A percentile compares a stretch with the other conserved stretches of the same genome.
Evolutionary conservation across 208 protist genomes (phyloP).

Genomic region (Phytomonas sp.): DNA sequence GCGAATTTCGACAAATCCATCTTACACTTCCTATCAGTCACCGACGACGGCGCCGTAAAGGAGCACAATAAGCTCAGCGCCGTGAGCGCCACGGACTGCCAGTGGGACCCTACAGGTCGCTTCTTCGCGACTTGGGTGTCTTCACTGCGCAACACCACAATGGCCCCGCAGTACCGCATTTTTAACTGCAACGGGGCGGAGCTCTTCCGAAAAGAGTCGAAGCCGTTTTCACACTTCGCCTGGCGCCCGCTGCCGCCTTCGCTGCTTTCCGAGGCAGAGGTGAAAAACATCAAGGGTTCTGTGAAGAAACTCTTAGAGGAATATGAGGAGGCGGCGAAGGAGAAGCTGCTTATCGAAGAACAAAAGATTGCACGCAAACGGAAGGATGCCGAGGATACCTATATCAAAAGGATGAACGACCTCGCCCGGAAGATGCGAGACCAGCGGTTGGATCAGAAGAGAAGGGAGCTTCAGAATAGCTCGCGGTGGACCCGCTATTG

Average conservation of each 20-base stretch:
- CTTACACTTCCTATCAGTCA: slow-evolving; percentile 74
- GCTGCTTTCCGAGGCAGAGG: slow-evolving; percentile 45
- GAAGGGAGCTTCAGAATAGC: slow-evolving; percentile 44
- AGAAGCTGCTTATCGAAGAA: slow-evolving; percentile 30
- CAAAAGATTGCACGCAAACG: slow-evolving; percentile 28
- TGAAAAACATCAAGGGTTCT: slow-evolving; percentile 37
- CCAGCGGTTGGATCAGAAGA: slow-evolving; percentile 36
- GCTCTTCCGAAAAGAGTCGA: slow-evolving; percentile 48
- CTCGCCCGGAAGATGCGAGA: slow-evolving; percentile 40
- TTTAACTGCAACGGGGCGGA: slow-evolving; percentile 73
- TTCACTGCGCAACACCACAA: slow-evolving; percentile 37
- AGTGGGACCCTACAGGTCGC: slow-evolving; percentile 88
- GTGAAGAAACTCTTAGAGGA: slow-evolving; percentile 52
- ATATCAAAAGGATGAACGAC: slow-evolving; percentile 68
- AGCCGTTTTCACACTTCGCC: slow-evolving; percentile 75
- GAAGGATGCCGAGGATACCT: slow-evolving; percentile 60
- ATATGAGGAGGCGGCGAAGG: slow-evolving; percentile 46
- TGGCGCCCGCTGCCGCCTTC: slow-evolving; percentile 83
- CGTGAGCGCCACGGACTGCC: slow-evolving; percentile 52
- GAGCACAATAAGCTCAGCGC: slow-evolving; percentile 54
- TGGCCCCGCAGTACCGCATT: slow-evolving; percentile 74
- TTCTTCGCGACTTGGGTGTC: slow-evolving; percentile 84
- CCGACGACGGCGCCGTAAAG: slow-evolving; percentile 51
- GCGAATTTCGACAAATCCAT: slow-evolving; percentile 80
- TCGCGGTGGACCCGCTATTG: slow-evolving; percentile 70